Conservation (phyloP, 2,329 filamentous ascomycete species). For the Pseudocercospora musae region DNA sequence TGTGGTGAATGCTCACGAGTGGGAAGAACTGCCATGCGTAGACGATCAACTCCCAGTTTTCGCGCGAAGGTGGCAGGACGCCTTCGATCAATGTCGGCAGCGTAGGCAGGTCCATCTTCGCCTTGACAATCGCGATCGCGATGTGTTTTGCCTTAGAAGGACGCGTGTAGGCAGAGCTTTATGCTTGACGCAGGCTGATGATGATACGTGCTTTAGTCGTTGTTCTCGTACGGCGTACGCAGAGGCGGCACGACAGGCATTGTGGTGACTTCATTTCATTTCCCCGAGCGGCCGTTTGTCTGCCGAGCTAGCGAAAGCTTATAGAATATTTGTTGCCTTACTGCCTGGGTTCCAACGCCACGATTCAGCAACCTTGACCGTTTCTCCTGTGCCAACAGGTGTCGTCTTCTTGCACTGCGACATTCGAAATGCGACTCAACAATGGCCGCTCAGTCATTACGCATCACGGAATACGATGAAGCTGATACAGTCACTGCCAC, state of each 20-base stretch:
- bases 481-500: slow-evolving; percentile 49
- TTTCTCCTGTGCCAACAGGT: background rate
- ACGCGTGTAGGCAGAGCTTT: too few species aligned
- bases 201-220: background rate
- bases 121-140: too few species aligned
- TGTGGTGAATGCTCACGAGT: slow-evolving; percentile 37
- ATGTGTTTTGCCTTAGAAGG: too few species aligned
- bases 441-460: slow-evolving; percentile 14
- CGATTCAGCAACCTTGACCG: background rate
- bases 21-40: slow-evolving; percentile 51
- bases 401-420: background rate
- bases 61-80: slow-evolving; percentile 48
- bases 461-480: slow-evolving; percentile 47
- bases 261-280: background rate
- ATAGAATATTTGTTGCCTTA: background rate
- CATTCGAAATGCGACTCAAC: slow-evolving; percentile 1
- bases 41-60: slow-evolving; percentile 49
- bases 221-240: background rate
- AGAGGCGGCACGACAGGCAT: background rate
- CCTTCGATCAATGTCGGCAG: slow-evolving; percentile 40
- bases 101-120: background rate
- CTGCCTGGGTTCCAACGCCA: background rate
- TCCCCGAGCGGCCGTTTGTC: background rate
- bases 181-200: background rate
- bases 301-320: background rate